phyloP scores from a whole-genome alignment of 805 yeast species.

The Yamadazyma scolyti region DNA sequence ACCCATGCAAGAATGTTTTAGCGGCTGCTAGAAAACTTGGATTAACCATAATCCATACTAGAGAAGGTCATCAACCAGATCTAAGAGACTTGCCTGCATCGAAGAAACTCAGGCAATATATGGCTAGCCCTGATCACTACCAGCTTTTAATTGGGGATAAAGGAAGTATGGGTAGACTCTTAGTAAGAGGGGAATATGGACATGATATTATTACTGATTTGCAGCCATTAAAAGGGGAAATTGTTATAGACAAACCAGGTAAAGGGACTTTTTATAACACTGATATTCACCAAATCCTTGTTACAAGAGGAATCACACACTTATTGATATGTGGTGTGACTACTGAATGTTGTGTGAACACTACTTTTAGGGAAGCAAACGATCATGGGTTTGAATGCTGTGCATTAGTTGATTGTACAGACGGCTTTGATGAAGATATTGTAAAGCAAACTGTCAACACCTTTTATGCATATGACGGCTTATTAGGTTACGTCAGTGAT shows the following conservation, averaged over 20 bases:
- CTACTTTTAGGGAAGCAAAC: conserved; percentile 11
- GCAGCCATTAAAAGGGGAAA: conserved; percentile 5
- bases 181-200: conserved; percentile 9
- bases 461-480: conserved; percentile 10
- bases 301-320: conserved; percentile 10
- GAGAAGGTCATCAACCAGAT: conserved; percentile 10
- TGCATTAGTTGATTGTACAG: conserved; percentile 7
- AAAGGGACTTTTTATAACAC: conserved; percentile 11
- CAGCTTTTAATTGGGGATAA: conserved; percentile 8
- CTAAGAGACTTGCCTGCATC: conserved; percentile 9
- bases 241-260: conserved; percentile 11
- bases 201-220: conserved; percentile 7
- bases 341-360: conserved; percentile 11
- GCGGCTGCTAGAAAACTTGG: conserved; percentile 8
- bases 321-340: conserved; percentile 10
- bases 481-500: conserved; percentile 24
- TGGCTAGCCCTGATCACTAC: conserved; percentile 7
- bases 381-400: conserved; percentile 12
- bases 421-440: conserved; percentile 7
- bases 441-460: conserved; percentile 6
- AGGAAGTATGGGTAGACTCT: conserved; percentile 8
- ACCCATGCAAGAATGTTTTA: conserved; percentile 5
- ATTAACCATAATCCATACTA: conserved; percentile 7
- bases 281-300: conserved; percentile 9
- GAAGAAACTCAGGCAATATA: conserved; percentile 5